phyloP scores from a whole-genome alignment of 164 flowering plant genomes.

The Piper betle region DNA sequence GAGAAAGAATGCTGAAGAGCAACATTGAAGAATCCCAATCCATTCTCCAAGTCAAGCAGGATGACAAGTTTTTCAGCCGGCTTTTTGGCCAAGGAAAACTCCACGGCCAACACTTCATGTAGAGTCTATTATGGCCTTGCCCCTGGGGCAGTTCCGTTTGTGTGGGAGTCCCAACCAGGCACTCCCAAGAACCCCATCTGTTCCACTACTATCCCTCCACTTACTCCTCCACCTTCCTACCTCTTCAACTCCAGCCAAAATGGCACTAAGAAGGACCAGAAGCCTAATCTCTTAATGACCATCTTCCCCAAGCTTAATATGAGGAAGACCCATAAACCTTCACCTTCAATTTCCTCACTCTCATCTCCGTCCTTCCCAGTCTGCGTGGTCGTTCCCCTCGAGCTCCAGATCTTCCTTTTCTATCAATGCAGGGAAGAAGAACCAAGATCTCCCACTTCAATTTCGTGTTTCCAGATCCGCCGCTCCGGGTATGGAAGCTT shows the following conservation, averaged over 20 bases:
- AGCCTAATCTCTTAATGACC: constrained; percentile 7
- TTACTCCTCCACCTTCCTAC: constrained; percentile 67
- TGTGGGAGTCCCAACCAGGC: constrained; percentile 67
- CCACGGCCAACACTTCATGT: constrained; percentile 29
- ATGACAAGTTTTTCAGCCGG: constrained; percentile 42
- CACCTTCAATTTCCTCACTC: constrained; percentile 6
- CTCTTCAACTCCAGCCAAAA: constrained; percentile 6
- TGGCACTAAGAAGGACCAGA: constrained; percentile 14
- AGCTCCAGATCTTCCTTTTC: constrained; percentile 24
- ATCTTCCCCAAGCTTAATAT: constrained; percentile 7
- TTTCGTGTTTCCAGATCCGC: too few relatives aligned
- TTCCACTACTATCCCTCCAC: constrained; percentile 33
- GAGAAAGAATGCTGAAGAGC: constrained; percentile 8
- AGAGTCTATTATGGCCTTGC: constrained; percentile 40
- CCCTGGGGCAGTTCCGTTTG: constrained; percentile 42
- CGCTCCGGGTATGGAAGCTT: too few relatives aligned
- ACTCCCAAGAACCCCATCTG: constrained; percentile 32
- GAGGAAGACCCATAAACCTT: constrained; percentile 7
- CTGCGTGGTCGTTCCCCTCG: too few relatives aligned
- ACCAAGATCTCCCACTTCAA: too few relatives aligned
- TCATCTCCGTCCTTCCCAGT: constrained; percentile 3
- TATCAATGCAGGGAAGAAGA: constrained; percentile 5
- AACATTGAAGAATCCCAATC: constrained; percentile 13
- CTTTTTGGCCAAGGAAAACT: constrained; percentile 33
- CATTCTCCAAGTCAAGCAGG: constrained; percentile 30